A percentile compares a stretch with the other conserved stretches of the same genome.
phyloP scores from a whole-genome alignment of 1,284 basidiomycete species.

The Ganoderma resinaceum region DNA sequence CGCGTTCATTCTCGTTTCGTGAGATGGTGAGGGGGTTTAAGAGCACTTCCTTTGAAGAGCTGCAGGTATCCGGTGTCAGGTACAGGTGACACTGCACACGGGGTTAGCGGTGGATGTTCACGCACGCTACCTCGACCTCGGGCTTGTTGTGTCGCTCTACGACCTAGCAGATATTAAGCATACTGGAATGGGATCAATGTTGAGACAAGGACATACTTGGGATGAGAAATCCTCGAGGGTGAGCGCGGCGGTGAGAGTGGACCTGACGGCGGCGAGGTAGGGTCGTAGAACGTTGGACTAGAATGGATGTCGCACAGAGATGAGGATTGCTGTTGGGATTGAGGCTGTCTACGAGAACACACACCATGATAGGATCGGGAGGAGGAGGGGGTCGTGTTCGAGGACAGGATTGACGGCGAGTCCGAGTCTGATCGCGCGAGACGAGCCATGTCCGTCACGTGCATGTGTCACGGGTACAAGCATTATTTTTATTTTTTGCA shows the following conservation, averaged over 20 bases:
- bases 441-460: not conserved
- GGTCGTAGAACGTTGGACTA: conserved; percentile 88
- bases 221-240: conserved; percentile 98
- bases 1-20: conserved; percentile 96
- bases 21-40: conserved; percentile 94
- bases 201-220: conserved; percentile 63
- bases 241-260: conserved; percentile 95
- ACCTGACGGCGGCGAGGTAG: conserved; percentile 95
- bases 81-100: not conserved
- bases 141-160: conserved; percentile 98
- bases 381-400: conserved; percentile 9
- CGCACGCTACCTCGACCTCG: conserved; percentile 87
- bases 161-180: conserved; percentile 58
- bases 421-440: not conserved
- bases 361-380: conserved; percentile 50
- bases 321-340: conserved; percentile 5
- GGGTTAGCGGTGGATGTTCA: not conserved
- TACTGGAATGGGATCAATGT: conserved; percentile 10
- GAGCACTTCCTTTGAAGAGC: conserved; percentile 92
- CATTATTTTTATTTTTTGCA: conserved; percentile 28
- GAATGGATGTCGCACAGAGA: not conserved
- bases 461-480: conserved; percentile 24
- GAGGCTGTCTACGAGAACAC: not conserved
- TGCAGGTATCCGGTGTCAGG: conserved; percentile 42
- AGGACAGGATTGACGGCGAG: conserved; percentile 22